Base-by-base conservation (phyloP, 2,329 filamentous ascomycete genomes). In the Monosporascus cannonballus region DNA sequence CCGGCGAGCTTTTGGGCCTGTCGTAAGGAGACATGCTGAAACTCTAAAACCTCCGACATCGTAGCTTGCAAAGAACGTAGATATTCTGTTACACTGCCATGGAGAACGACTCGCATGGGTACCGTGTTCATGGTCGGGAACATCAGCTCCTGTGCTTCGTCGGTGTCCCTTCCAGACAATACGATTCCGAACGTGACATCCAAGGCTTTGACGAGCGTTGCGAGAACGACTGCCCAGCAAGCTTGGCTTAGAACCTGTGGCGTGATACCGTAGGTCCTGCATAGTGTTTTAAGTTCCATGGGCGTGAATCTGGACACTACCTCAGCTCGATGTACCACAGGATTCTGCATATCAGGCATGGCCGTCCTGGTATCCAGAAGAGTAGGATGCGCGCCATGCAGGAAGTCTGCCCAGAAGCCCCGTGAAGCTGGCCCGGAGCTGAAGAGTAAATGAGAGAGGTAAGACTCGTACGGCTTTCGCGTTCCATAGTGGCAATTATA, bases 91-190 rank as follows among this genome's bases (percentile, higher is more conserved):
- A 80, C 71, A 0, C 77, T 83, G 2, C 89, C 89, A 60, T 94
- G 87, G 2, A 96, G 67, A 3, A 92, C 76, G 1, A 80, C 80
- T 11, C 91, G 79, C 7, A 96, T 76, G 0, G 87, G 81, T 0
- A 96, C 84, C 0, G 92, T 96, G 64, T 96, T 96, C 89, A 96
- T 96, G 0, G 88, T 90, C 0, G 92, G 93, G 62, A 96, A 96
- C 64, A 92, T 76, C 14, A 93, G 69, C 25, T 80, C 69, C 44
- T 87, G 80, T 0, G 83, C 80, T 17, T 81, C 78, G 46, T 88
- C 85, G 9, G 83, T 84, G 52, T 94, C 89, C n/a, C 93, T 81
- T 17, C 93, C 92, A 0, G 90, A 91, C 14, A 96, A 75, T 1
- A 96, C 86, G 0, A 89, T 81, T 1, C 93, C 93, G 64, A 94